A percentile compares a stretch with the other conserved stretches of the same genome.
phyloP scores from a whole-genome alignment of 495 filamentous ascomycete genomes.

The Chaetomium tenue region DNA sequence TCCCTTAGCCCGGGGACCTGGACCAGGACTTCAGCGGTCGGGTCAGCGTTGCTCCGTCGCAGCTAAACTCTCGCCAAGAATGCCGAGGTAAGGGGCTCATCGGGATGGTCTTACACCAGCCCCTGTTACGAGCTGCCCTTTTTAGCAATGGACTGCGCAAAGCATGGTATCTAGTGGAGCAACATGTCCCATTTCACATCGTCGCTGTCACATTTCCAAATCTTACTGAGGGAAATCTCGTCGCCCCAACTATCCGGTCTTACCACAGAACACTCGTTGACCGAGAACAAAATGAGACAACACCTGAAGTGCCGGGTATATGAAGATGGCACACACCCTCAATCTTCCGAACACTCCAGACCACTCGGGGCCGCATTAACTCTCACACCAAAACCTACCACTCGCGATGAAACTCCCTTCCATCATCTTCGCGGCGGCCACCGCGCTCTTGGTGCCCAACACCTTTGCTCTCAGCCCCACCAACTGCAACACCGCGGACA shows the following conservation, averaged over 20 bases:
- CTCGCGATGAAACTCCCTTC: neutral
- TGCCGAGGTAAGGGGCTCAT: neutral
- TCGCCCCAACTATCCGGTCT: neutral
- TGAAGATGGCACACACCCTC: neutral
- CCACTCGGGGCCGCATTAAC: neutral
- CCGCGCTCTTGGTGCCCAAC: neutral
- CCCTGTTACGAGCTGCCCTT: neutral
- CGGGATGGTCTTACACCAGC: neutral
- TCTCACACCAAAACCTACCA: neutral
- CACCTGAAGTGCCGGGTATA: too few species aligned
- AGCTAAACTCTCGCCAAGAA: neutral
- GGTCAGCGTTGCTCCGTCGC: neutral
- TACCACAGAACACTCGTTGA: neutral
- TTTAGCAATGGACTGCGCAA: neutral
- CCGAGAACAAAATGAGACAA: too few species aligned
- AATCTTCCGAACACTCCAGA: neutral
- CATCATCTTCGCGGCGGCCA: neutral
- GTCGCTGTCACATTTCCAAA: neutral
- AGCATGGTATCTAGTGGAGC: neutral
- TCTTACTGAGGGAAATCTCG: neutral
- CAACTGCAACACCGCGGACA: slow-evolving; percentile 18
- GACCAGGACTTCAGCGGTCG: neutral
- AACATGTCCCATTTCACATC: neutral
- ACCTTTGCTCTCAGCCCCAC: slow-evolving; percentile 7
- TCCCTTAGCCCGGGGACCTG: too few species aligned